Conservation (phyloP, 1,284 basidiomycete species). For the Thecaphora thlaspeos region DNA sequence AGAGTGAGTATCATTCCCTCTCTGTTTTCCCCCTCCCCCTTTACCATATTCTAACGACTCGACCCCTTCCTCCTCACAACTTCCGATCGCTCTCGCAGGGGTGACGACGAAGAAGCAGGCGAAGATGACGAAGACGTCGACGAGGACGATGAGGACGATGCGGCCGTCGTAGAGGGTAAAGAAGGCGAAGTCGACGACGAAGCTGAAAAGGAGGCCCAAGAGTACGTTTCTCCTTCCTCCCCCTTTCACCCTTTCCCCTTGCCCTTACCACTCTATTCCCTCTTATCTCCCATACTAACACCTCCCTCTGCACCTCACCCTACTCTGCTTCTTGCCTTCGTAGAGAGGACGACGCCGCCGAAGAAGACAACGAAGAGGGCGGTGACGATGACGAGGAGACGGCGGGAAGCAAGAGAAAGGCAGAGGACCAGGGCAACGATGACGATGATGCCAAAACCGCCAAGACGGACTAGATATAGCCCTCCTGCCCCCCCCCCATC, state of each 20-base stretch:
- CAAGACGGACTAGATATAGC: slow-evolving; percentile 17
- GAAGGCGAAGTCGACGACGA: slow-evolving; percentile 23
- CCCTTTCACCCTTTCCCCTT: too few relatives aligned
- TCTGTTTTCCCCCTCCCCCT: neutral
- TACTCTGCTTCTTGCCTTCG: neutral
- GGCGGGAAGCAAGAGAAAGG: slow-evolving; percentile 27
- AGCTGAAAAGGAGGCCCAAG: slow-evolving; percentile 22
- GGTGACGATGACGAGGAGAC: slow-evolving; percentile 12
- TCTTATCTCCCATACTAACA: neutral
- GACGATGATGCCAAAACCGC: slow-evolving; percentile 32
- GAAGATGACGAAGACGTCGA: slow-evolving; percentile 8
- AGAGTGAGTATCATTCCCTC: slow-evolving; percentile 1
- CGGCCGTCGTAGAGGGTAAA: slow-evolving; percentile 15
- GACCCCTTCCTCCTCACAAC: neutral
- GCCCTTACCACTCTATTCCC: too few relatives aligned
- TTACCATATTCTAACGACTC: neutral
- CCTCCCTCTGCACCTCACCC: neutral
- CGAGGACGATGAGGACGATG: slow-evolving; percentile 21
- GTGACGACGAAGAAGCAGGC: slow-evolving; percentile 20
- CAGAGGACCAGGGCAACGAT: slow-evolving; percentile 29
- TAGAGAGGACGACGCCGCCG: slow-evolving; percentile 13
- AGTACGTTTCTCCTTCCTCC: slow-evolving; percentile 2
- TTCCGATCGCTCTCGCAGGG: neutral
- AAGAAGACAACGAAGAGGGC: slow-evolving; percentile 16
- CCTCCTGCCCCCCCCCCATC: neutral